Base-by-base conservation (phyloP, 1,284 basidiomycete genomes). In the Earliella scabrosa region DNA sequence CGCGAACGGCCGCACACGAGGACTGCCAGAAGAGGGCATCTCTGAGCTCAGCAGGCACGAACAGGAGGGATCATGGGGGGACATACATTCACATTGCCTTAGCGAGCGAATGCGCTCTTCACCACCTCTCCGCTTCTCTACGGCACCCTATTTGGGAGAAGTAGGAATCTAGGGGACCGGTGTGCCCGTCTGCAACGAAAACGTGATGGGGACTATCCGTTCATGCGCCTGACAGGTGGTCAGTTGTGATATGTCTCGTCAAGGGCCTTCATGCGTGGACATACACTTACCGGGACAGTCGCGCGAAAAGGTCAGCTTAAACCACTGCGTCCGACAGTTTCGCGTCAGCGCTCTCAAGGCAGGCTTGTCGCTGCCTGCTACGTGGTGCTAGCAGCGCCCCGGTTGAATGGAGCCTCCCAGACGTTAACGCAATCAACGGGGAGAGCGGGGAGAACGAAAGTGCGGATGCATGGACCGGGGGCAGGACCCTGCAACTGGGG, bases 81-180 rank as follows among this genome's bases (percentile, higher is more conserved):
- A 50, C 34, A 34, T 20, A 40, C 40, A n/a, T 44, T 36, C 39
- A 41, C 29, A 39, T 52, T 45, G 43, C 50, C 50, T 50, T 46
- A 27, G 26, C 35, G 48, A 52, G 58, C 27, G 24, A 54, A 36
- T 11, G 29, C 23, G 36, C 27, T 26, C 51, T 44, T 32, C 39
- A 3, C 14, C n/a, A 20, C 6, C 20, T 4, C 21, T 34, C 29
- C 39, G 49, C 31, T 43, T 50, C 49, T 41, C 21, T 26, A 32
- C 29, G 31, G 39, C 21, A 27, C 48, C 48, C 39, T 41, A 5
- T 40, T 31, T 29, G 31, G 23, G 21, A n/a, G 29, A 34, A 43
- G 39, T 20, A 35, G 40, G 40, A n/a, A 41, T 24, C 39, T 41
- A 24, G 16, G 39, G 6, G 20, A 16, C 13, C 14, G n/a, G 10